Conservation (phyloP, 345 rosid species). For the Hevea brasiliensis region DNA sequence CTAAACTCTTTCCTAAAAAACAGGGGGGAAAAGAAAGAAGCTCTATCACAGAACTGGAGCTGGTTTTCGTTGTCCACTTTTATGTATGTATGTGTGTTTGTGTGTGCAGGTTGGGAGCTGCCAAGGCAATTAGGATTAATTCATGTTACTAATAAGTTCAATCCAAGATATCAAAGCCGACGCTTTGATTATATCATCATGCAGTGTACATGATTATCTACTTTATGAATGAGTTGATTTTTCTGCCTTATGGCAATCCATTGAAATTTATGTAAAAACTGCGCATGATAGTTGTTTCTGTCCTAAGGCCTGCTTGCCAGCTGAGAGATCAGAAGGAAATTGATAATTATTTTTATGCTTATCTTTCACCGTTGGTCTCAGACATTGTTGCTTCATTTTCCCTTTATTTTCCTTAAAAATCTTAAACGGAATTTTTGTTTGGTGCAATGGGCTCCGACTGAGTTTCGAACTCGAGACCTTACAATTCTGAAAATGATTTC, state of each 20-base stretch:
- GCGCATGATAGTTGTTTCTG: not conserved
- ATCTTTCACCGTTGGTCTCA: not conserved
- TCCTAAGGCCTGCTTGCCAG: not conserved
- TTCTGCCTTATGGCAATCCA: not conserved
- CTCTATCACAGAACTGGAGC: not conserved
- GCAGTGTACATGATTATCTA: not conserved
- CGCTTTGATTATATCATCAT: not conserved
- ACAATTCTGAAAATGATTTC: too few species aligned
- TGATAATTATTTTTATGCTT: not conserved
- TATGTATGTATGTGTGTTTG: not conserved
- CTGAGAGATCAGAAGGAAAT: not conserved
- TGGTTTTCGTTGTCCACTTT: not conserved
- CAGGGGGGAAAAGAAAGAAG: not conserved
- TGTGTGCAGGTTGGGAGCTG: not conserved
- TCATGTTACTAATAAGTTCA: not conserved
- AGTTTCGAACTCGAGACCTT: too few species aligned
- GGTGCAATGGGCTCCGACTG: too few species aligned
- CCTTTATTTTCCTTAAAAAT: too few species aligned
- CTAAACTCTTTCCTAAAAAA: not conserved
- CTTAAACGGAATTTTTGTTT: too few species aligned
- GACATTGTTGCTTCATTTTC: not conserved
- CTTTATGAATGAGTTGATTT: not conserved
- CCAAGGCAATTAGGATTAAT: not conserved
- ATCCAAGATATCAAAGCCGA: not conserved
- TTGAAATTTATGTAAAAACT: not conserved